These are phyloP conservation scores for Aspergillus pseudoviridinutans DNA, from an alignment of 2,329 filamentous ascomycete species.

Conservation along the genomic window DNA sequence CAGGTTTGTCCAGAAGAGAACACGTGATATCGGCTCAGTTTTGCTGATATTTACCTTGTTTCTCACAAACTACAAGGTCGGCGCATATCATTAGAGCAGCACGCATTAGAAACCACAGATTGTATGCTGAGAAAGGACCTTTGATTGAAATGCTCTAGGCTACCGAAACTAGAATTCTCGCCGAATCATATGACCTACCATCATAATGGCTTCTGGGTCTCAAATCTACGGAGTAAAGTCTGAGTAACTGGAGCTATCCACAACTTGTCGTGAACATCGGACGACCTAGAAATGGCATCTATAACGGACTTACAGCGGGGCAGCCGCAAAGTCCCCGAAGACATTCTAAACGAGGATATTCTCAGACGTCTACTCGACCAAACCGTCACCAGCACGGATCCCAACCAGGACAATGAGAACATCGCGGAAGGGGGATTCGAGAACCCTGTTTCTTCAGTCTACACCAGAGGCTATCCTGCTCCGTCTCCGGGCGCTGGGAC, in stretches of 20 bases:
- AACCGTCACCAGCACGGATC: background rate
- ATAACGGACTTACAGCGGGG: background rate
- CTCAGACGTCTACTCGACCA: background rate
- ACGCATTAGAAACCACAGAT: background rate
- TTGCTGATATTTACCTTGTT: background rate
- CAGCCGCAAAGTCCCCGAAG: background rate
- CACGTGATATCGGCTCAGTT: background rate
- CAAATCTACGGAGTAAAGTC: background rate
- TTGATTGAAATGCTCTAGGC: background rate
- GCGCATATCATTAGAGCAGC: background rate
- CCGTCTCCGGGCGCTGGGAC: conserved; percentile 40
- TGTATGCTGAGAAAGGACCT: background rate
- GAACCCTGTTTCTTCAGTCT: conserved; percentile 13
- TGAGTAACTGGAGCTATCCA: background rate
- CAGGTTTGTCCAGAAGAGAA: background rate
- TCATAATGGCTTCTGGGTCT: background rate
- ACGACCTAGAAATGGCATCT: conserved; percentile 16
- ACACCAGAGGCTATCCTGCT: conserved; percentile 21
- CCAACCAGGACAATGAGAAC: background rate
- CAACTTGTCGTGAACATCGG: background rate
- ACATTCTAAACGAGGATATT: background rate
- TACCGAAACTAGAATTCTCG: background rate
- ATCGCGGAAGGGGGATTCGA: background rate
- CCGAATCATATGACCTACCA: background rate
- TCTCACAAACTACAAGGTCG: background rate